Base-by-base conservation (phyloP, 75 land plant genomes). In the Isoetes taiwanensis region DNA sequence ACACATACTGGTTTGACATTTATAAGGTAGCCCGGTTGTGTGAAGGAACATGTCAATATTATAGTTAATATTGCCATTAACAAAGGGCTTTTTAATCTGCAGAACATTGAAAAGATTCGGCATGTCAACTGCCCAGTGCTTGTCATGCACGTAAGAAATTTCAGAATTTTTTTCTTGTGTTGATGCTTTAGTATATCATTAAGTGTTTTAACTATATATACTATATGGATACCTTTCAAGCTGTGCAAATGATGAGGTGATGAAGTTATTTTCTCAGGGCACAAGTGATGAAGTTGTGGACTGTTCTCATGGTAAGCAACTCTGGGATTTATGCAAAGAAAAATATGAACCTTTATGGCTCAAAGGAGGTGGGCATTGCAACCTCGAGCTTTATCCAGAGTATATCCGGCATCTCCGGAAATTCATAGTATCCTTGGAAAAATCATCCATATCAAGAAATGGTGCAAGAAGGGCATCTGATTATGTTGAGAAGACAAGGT, bases 301-400 rank as follows among this genome's bases (percentile, higher is more conserved):
- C 61, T 84, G 77, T 37, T 75, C 85, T 21, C 94, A 87, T 61
- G 94, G 94, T 11, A 87, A 80, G 65, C 79, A 80, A 58, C 77
- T 87, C 17, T 80, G 83, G 81, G 84, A 80, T 10, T 74, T 71
- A 3, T 87, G 80, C 38, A 79, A 87, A 60, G 74, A 84, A 57
- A 84, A 84, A 53, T 87, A 87, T 61, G 94, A 84, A 52, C 94
- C 94, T 24, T 59, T 87, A 35, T 87, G 94, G 94, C 54, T 87
- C 19, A 77, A 84, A 59, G 94, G 94, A 21, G 94, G 90, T 20
- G 83, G 83, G 28, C 94, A 87, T 62, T 87, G 94, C 71, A 79
- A 87, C 70, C 67, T 87, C 69, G 94, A 87, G 62, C 79, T 80
- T 31, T 84, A 72, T 53, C 84, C 94, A 1, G 81, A 84, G 48